Percentiles rank a stretch among this genome's conserved stretches.
phyloP scores from a whole-genome alignment of 257 asterid species.

The Penstemon eatonii region DNA sequence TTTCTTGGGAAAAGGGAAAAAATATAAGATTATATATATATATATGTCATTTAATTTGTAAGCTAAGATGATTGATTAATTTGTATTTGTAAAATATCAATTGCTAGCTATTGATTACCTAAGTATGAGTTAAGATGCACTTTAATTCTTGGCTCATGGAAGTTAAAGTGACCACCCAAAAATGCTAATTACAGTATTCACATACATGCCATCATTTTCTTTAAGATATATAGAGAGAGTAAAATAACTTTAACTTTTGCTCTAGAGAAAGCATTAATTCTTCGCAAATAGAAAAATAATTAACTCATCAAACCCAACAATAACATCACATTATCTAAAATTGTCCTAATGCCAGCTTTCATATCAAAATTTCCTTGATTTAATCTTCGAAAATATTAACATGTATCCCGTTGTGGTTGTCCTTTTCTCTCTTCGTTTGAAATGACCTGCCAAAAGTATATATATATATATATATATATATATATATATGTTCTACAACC shows the following conservation, averaged over 20 bases:
- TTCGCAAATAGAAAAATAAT: conserved; percentile 26
- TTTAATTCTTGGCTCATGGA: background rate
- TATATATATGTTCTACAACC: conserved; percentile 27
- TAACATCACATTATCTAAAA: conserved; percentile 3
- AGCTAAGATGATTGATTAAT: too few species aligned
- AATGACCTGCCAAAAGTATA: conserved; percentile 34
- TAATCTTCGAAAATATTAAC: conserved; percentile 12
- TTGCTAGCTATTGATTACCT: background rate
- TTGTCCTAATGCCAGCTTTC: conserved; percentile 37
- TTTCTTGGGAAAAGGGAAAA: too few species aligned
- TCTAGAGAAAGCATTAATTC: conserved; percentile 29
- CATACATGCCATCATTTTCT: conserved; percentile 39
- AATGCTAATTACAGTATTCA: conserved; percentile 27
- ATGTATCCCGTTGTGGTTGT: conserved; percentile 29
- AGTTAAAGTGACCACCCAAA: conserved; percentile 29
- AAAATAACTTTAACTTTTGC: conserved; percentile 31
- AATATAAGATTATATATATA: too few species aligned
- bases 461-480: too few species aligned
- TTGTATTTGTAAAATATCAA: too few species aligned
- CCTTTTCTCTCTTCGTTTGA: conserved; percentile 32
- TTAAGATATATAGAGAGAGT: conserved; percentile 23
- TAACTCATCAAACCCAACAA: conserved; percentile 9
- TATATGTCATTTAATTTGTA: too few species aligned
- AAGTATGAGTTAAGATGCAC: conserved; percentile 11
- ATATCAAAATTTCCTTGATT: conserved; percentile 26